Evolutionary conservation across 345 rosid genomes (phyloP).

Genomic region (Toxicodendron radicans): DNA sequence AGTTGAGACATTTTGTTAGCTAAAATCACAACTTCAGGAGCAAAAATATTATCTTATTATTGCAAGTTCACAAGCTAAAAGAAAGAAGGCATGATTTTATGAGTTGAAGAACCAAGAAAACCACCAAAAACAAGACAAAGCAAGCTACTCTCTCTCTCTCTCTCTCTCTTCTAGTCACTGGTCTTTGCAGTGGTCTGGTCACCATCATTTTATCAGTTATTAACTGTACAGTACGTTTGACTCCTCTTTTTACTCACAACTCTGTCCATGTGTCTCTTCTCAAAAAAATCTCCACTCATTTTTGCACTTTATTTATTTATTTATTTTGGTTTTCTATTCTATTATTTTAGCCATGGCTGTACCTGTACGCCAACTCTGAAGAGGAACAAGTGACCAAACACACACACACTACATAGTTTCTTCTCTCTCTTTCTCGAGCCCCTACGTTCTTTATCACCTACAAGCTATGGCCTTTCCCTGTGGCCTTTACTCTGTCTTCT

Average conservation of each 20-base stretch:
- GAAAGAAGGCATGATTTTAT: not conserved
- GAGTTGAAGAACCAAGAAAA: not conserved
- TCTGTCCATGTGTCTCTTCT: slow-evolving; percentile 21
- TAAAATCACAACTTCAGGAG: not conserved
- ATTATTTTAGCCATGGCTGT: not conserved
- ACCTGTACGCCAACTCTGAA: slow-evolving; percentile 8
- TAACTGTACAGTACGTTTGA: slow-evolving; percentile 31
- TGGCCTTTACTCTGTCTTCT: slow-evolving; percentile 18
- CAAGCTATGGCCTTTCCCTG: not conserved
- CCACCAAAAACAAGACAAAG: slow-evolving; percentile 18
- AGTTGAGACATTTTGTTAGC: not conserved
- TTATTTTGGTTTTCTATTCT: not conserved
- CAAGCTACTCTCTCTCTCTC: not conserved
- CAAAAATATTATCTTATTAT: slow-evolving; percentile 20
- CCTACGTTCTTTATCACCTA: slow-evolving; percentile 24
- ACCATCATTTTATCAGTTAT: slow-evolving; percentile 24
- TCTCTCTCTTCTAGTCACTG: not conserved
- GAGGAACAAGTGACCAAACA: slow-evolving; percentile 21
- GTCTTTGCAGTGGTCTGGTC: slow-evolving; percentile 26
- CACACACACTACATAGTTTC: not conserved
- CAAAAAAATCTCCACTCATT: slow-evolving; percentile 15
- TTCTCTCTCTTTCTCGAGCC: slow-evolving; percentile 56
- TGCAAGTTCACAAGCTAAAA: not conserved
- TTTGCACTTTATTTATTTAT: not conserved
- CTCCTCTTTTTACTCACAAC: slow-evolving; percentile 49